Base-by-base conservation (phyloP, 2,329 filamentous ascomycete genomes). In the Plectosphaerella plurivora region DNA sequence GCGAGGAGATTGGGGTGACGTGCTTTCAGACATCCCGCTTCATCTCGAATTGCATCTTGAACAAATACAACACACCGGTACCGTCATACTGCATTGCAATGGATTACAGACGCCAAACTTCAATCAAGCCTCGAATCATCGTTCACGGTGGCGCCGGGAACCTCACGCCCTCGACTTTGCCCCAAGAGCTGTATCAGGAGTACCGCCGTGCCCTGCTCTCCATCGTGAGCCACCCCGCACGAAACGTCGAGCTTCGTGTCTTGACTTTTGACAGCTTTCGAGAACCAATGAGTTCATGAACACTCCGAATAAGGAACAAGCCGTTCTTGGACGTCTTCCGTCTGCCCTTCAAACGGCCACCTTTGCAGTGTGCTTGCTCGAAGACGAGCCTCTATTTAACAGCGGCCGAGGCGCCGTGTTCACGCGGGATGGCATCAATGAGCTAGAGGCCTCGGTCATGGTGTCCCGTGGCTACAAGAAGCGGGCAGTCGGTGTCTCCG, bases 391-490 rank as follows among this genome's bases (percentile, higher is more conserved):
- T 2, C 80, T 95, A 5, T 96, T 94, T 78, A 96, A 96, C 72
- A 84, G 85, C 53, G 91, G 85, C 8, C 86, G 84, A 61, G 92
- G 92, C 50, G 89, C 91, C 49, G 91, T 96, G 18, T 96, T 95
- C 68, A 96, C 90, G 1, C 83, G 86, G 49, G 85, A 87, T 58
- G 92, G 91, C 16, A 80, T 85, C 56, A 91, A 92, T 66, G 89
- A 96, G 72, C 84, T 96, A 55, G 91, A 96, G 70, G 89, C 89
- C 2, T 89, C 84, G 9, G 82, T 96, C 49, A 96, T 96, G 91
- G 88, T 95, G 0, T 88, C 87, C 2, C 77, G 78, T 25, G 87
- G 86, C 0, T 75, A 76, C 52, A 79, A 83, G 41, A 96, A 96
- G 74, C 82, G 89, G 36, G 90, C 85, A 15, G 88, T 89, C 0